Base-by-base conservation (phyloP, 202 grass and related monocot genomes). In the Setaria viridis region DNA sequence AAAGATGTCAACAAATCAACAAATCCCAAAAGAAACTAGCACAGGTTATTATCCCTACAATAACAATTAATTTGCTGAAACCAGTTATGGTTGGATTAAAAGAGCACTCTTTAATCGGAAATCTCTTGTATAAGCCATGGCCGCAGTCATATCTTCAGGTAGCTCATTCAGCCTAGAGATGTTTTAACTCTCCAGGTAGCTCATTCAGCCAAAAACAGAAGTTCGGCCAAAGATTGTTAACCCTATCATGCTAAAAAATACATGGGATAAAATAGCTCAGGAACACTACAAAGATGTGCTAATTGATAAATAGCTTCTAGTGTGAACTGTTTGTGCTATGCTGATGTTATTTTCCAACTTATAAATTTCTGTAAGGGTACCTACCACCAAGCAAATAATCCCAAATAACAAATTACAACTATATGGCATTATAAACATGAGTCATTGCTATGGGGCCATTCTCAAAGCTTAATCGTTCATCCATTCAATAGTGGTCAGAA, bases 271-370 rank as follows among this genome's bases (percentile, higher is more conserved):
- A 46, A 17, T 43, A 77, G 20, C n/a, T 78, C 56, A 62, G 41
- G n/a, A 43, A 60, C 37, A 77, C 35, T 60, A 12, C 3, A 62
- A 59, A 77, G 34, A 76, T 30, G 37, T 60, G 55, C 45, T 15
- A 25, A 59, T 9, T 43, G 37, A 37, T 29, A 15, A 62, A 60
- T 42, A 30, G 34, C 35, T 60, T 8, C 19, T 34, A 43, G 59
- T 17, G n/a, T 62, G n/a, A 77, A 25, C 12, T 78, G 4, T 62
- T 62, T 62, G n/a, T 58, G 15, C 43, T 29, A 30, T 16, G 25
- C 8, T 29, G 58, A 62, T 62, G 56, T 62, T 62, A 42, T 42
- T 77, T 76, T 77, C 35, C 55, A 77, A 19, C 74, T 77, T 59
- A 14, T 19, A 15, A 59, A 4, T 59, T 43, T 76, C 4, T 58